These are phyloP conservation scores for Chrysanthemum makinoi DNA, from an alignment of 129 eudicot genomes.

Conservation along the genomic window DNA sequence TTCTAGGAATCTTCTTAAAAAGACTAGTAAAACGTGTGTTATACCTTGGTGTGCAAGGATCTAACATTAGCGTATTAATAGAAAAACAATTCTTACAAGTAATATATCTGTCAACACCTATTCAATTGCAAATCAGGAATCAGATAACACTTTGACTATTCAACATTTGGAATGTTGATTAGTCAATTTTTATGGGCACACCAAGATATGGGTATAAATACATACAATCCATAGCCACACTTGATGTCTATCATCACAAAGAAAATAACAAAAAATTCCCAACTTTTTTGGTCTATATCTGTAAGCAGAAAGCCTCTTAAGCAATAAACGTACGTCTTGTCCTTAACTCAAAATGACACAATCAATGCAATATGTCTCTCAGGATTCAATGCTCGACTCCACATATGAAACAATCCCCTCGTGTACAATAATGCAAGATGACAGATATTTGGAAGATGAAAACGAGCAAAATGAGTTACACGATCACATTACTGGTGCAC, in stretches of 20 bases:
- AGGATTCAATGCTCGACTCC: slow-evolving; percentile 18
- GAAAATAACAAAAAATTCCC: not conserved
- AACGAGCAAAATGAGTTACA: slow-evolving; percentile 4
- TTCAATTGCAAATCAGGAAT: not conserved
- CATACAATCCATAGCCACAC: not conserved
- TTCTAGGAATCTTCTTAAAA: too few relatives aligned
- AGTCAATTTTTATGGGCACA: slow-evolving; percentile 20
- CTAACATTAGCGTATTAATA: not conserved
- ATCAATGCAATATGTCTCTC: slow-evolving; percentile 6
- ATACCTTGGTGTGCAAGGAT: slow-evolving; percentile 19
- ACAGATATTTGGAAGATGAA: slow-evolving; percentile 12
- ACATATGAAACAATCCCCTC: slow-evolving; percentile 6
- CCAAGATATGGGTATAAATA: slow-evolving; percentile 9
- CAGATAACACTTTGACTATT: slow-evolving; percentile 18
- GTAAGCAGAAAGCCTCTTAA: not conserved
- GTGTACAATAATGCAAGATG: not conserved
- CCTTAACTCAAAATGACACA: not conserved
- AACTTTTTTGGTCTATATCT: not conserved
- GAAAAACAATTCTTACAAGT: slow-evolving; percentile 6
- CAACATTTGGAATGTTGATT: slow-evolving; percentile 20
- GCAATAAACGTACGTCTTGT: slow-evolving; percentile 4
- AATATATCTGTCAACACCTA: slow-evolving; percentile 2
- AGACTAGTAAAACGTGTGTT: not conserved
- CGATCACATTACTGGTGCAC: slow-evolving; percentile 23
- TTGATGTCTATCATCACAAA: not conserved